Evolutionary conservation across 2,329 filamentous ascomycete genomes (phyloP).

Genomic region (Scedosporium minutisporum): DNA sequence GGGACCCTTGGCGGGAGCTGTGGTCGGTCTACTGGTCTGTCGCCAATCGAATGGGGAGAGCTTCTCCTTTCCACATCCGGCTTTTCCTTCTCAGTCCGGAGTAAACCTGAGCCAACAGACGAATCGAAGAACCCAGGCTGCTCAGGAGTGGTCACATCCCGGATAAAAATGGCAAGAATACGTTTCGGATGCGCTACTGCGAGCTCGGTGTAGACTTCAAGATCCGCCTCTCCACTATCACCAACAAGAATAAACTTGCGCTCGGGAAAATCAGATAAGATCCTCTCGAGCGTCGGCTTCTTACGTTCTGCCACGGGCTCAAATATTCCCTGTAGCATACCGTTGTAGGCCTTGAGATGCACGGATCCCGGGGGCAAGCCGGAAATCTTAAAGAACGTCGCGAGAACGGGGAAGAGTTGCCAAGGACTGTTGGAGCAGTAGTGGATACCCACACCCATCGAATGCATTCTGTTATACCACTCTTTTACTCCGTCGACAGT

Average conservation of each 20-base stretch:
- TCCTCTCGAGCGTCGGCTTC: slow-evolving; percentile 74
- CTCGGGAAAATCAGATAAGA: slow-evolving; percentile 81
- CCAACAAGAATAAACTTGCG: slow-evolving; percentile 82
- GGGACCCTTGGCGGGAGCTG: slow-evolving; percentile 18
- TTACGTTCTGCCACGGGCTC: slow-evolving; percentile 95
- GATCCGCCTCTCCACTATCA: slow-evolving; percentile 91
- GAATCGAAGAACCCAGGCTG: slow-evolving; percentile 68
- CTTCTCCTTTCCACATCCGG: neutral
- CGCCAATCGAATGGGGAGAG: neutral
- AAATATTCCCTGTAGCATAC: slow-evolving; percentile 96
- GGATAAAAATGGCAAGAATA: slow-evolving; percentile 81
- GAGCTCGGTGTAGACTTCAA: slow-evolving; percentile 96
- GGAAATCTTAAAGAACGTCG: slow-evolving; percentile 71
- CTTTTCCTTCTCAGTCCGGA: neutral
- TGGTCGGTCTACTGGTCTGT: slow-evolving; percentile 16
- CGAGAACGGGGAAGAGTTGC: slow-evolving; percentile 88
- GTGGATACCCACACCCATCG: slow-evolving; percentile 79
- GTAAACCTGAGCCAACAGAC: slow-evolving; percentile 20
- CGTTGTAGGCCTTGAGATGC: slow-evolving; percentile 91
- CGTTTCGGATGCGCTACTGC: slow-evolving; percentile 73
- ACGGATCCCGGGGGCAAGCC: slow-evolving; percentile 81
- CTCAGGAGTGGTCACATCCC: slow-evolving; percentile 81
- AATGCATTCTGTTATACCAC: slow-evolving; percentile 73
- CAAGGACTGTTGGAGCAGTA: slow-evolving; percentile 99
- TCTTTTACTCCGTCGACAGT: slow-evolving; percentile 79